phyloP scores from a whole-genome alignment of 2,329 filamentous ascomycete species.

The Triangularia setosa region DNA sequence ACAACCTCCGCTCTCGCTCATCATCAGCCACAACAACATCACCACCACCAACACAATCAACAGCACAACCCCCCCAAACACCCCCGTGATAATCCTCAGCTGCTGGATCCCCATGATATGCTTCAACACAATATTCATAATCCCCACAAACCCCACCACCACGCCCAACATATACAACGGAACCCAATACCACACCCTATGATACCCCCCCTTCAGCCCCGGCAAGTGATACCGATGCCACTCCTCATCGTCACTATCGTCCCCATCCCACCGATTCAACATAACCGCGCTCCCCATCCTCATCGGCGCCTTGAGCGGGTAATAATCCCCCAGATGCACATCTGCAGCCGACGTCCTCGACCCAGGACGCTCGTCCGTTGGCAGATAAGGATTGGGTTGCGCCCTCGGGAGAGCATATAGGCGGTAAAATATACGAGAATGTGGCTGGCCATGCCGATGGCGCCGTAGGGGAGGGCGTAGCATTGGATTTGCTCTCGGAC shows the following conservation, averaged over 20 bases:
- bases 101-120: constrained; percentile 8
- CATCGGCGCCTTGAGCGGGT: not conserved
- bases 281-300: not conserved
- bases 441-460: constrained; percentile 16
- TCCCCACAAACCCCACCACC: constrained; percentile 14
- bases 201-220: not conserved
- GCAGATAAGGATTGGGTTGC: constrained; percentile 11
- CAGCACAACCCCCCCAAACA: constrained; percentile 7
- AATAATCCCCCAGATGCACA: not conserved
- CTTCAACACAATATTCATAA: constrained; percentile 12
- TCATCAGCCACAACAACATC: not conserved
- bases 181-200: constrained; percentile 11
- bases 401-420: constrained; percentile 7
- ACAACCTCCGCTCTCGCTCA: not conserved
- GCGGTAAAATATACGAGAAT: constrained; percentile 17
- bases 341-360: not conserved
- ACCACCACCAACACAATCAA: constrained; percentile 2
- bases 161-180: constrained; percentile 11
- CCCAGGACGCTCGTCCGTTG: not conserved
- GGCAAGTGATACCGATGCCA: not conserved
- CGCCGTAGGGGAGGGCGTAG: constrained; percentile 17
- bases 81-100: constrained; percentile 14
- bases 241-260: not conserved
- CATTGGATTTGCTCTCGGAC: constrained; percentile 17
- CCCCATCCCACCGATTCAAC: not conserved